Percentiles rank a stretch among this genome's conserved stretches.
Conservation (phyloP, 1,284 basidiomycete genomes). For the Ustilago shanxiensis region DNA sequence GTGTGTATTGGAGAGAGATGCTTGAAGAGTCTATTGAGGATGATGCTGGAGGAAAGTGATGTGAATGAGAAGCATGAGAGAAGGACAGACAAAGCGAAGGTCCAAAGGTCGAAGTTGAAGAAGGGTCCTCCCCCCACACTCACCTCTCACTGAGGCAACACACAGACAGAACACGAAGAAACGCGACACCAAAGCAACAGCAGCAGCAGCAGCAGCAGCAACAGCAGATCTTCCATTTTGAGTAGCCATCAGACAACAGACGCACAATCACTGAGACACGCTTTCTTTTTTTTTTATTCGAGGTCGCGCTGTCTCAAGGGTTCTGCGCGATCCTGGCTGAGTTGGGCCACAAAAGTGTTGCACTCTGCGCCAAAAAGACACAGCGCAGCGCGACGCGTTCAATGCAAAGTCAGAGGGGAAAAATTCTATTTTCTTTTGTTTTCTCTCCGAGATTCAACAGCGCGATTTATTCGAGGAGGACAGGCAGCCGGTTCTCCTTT, state of each 20-base stretch:
- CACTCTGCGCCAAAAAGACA: not conserved
- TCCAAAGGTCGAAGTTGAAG: too few relatives aligned
- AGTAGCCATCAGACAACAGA: not conserved
- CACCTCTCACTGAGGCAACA: too few relatives aligned
- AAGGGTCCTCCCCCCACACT: not conserved
- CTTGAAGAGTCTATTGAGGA: conserved; percentile 4
- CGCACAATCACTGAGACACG: not conserved
- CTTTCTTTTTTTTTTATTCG: too few relatives aligned
- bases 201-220: not conserved
- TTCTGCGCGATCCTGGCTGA: too few relatives aligned
- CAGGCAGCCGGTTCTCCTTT: too few relatives aligned
- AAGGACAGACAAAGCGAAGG: too few relatives aligned
- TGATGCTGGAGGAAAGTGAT: conserved; percentile 1
- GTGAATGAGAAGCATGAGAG: not conserved
- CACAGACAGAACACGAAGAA: conserved; percentile 12
- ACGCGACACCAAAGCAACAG: not conserved
- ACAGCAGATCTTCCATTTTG: not conserved
- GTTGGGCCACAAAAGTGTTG: not conserved
- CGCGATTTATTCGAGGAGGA: too few relatives aligned
- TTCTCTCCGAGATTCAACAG: too few relatives aligned
- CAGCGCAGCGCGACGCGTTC: conserved; percentile 9
- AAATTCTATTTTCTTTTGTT: conserved; percentile 4
- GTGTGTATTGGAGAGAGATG: not conserved
- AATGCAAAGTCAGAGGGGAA: not conserved
- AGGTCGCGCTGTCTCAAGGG: too few relatives aligned